These are phyloP conservation scores for Erodium chrysanthum DNA, from an alignment of 441 rosid genomes.

Conservation along the genomic window DNA sequence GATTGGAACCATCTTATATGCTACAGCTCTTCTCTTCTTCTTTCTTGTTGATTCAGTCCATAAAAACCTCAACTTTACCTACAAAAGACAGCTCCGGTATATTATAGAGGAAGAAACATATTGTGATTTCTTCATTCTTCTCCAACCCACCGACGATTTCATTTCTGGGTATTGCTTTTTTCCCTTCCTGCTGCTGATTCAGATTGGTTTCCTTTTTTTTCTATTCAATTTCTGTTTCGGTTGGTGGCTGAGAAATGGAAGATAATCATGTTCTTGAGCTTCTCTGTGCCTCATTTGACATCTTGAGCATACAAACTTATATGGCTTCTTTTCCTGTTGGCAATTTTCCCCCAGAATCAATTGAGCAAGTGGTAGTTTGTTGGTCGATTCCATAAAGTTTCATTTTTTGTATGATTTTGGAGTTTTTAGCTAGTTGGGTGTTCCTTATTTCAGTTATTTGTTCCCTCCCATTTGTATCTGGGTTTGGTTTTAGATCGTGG, in stretches of 20 bases:
- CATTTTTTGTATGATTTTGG: not conserved
- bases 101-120: not conserved
- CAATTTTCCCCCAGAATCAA: not conserved
- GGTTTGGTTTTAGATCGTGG: not conserved
- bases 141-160: slow-evolving; percentile 5
- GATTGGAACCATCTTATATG: not conserved
- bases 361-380: not conserved
- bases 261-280: not conserved
- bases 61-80: not conserved
- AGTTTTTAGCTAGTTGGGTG: not conserved
- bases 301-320: not conserved
- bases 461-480: not conserved
- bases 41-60: not conserved
- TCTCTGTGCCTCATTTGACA: not conserved
- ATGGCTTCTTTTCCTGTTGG: not conserved
- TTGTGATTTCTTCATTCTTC: not conserved
- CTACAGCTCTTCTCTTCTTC: not conserved
- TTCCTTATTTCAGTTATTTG: not conserved
- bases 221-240: not conserved
- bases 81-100: not conserved
- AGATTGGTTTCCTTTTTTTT: not conserved
- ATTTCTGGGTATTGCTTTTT: slow-evolving; percentile 7
- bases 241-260: not conserved
- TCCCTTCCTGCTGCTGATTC: not conserved
- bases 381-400: not conserved